Conservation (phyloP, 164 flowering plant species). For the Pachysandra terminalis region DNA sequence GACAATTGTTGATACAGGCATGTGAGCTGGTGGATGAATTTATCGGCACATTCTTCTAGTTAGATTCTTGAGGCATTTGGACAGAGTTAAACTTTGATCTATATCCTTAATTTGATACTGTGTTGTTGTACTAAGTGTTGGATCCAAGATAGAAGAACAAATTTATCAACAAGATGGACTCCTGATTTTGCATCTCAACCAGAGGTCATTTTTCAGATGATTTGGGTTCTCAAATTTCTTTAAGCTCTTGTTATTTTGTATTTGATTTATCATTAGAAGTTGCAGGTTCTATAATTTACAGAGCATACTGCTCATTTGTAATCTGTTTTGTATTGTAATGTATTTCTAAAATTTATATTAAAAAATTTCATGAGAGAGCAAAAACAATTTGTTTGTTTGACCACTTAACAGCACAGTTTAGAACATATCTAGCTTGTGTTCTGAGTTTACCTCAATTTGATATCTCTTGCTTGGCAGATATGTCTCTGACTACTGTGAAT, state of each 20-base stretch:
- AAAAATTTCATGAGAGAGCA: too few species aligned
- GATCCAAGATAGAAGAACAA: background rate
- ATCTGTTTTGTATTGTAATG: background rate
- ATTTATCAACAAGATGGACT: too few species aligned
- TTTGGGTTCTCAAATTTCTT: background rate
- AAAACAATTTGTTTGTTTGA: background rate
- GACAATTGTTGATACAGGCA: background rate
- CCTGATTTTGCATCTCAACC: background rate
- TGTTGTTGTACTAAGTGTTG: background rate
- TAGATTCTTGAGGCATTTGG: background rate
- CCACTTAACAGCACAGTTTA: background rate
- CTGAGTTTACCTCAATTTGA: too few species aligned
- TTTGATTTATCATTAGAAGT: background rate
- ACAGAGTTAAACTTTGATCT: too few species aligned
- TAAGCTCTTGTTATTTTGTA: background rate
- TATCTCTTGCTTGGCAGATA: too few species aligned
- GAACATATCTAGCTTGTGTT: background rate
- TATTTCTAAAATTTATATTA: too few species aligned
- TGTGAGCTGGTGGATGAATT: background rate
- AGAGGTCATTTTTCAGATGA: background rate
- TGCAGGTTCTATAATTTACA: background rate
- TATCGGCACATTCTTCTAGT: too few species aligned
- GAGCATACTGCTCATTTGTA: background rate
- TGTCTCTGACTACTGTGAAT: too few species aligned
- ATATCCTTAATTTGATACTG: too few species aligned